Conservation (phyloP, 2,329 filamentous ascomycete genomes). For the Podosphaera fusca region DNA sequence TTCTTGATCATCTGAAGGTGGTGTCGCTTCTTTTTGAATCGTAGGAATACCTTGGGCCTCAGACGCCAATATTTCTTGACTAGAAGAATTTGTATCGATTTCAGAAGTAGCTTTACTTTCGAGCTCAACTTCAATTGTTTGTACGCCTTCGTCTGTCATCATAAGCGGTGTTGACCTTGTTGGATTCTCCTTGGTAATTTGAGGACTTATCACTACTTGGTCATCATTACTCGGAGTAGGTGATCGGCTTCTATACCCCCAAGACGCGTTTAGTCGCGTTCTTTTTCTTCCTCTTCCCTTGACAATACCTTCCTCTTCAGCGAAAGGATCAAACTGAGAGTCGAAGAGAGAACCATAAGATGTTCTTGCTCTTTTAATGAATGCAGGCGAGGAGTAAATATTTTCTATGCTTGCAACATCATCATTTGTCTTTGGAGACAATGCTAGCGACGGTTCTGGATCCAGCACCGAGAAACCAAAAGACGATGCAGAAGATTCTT, state of each 20-base stretch:
- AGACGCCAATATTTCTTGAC: background rate
- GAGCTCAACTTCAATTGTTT: constrained; percentile 18
- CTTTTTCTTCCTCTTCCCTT: constrained; percentile 42
- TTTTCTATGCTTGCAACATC: constrained; percentile 13
- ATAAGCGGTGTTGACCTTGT: constrained; percentile 5
- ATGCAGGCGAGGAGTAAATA: constrained; percentile 58
- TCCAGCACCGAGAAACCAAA: background rate
- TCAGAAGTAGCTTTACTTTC: background rate
- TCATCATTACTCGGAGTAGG: constrained; percentile 35
- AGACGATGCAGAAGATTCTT: constrained; percentile 4
- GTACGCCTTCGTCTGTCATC: constrained; percentile 20
- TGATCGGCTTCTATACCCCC: constrained; percentile 52
- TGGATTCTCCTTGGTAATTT: background rate
- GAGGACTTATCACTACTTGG: constrained; percentile 3
- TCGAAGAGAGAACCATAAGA: constrained; percentile 47
- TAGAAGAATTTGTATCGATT: background rate
- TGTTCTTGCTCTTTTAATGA: constrained; percentile 45
- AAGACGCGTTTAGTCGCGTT: constrained; percentile 41
- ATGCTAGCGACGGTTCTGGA: background rate
- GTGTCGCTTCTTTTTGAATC: background rate
- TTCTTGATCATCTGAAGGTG: background rate
- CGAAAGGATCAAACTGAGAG: constrained; percentile 39
- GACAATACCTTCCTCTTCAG: constrained; percentile 39
- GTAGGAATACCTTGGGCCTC: background rate
- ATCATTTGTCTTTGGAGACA: background rate